Evolutionary conservation across 2,329 filamentous ascomycete species (phyloP), one percentile per base, ranked within the genome.

Genomic region (Aspergillus sojae): DNA sequence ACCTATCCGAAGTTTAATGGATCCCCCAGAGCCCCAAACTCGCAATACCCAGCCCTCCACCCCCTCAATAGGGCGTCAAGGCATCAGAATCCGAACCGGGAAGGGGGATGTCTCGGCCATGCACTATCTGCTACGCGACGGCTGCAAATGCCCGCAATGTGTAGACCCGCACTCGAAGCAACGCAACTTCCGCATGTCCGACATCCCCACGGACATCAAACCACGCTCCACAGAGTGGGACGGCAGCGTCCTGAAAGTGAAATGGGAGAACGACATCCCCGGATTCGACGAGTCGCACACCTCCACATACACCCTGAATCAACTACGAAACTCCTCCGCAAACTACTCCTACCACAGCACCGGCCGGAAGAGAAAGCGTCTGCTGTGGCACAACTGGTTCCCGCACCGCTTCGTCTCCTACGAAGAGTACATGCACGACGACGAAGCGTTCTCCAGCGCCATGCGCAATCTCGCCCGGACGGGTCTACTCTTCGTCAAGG

Each of bases 401-500:
- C 81, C 75, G 1, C 79, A 78, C 21, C 77, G 79, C 56, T 88
- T 85, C 77, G 81, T 95, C 50, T 82, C 88, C 60, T 97, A 91
- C 77, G 72, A 86, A 0, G 87, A 89, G 45, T 97, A 93, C 78
- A 90, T 96, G 83, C 75, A 78, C 0, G 72, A 83, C 16, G 86
- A 86, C 55, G 71, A 77, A 0, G 81, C 81, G 0, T 88, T 96
- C 61, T 85, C 84, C 71, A 74, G 81, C 3, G 89, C 87, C 3
- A 80, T 97, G 59, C 77, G 81, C 14, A 84, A 88, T 57, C 81
- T 98, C 4, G 79, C 85, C 41, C 80, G 80, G 36, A 85, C 89
- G 57, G 95, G 95, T 0, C 80, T 98, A 0, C 80, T 97, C 19
- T 92, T 96, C 76, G 77, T 98, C 32, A 87, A 85, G 56, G 85